Evolutionary conservation across 495 filamentous ascomycete genomes (phyloP), one percentile per base, ranked within the genome.

Genomic region (Lophium mytilinum): DNA sequence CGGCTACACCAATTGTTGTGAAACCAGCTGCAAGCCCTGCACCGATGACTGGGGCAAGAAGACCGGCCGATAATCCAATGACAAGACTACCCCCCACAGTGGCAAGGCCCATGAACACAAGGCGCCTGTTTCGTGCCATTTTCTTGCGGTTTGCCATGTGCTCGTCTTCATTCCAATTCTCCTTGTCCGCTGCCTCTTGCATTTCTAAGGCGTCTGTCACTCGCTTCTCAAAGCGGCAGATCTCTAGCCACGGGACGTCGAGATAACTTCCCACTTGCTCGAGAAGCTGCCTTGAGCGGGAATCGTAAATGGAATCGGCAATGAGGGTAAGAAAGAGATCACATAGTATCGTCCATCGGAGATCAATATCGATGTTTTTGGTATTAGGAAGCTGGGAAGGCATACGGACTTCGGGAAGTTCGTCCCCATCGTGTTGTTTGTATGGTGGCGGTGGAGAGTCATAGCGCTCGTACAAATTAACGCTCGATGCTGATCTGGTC

Each of bases 131-230:
- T 46, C 88, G 71, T 3, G 86, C 88, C 62, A 79, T 72, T 69
- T 96, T 95, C 47, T 85, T 81, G 50, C 93, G 80, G 53, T 80
- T 85, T 66, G 92, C 90, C 81, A 96, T 92, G 66, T 97, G 90
- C 45, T 94, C 90, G 14, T 89, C 83, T 71, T 97, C 93, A 63
- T 95, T 90, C 93, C 93, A 99, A 58, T 89, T 95, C 71, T 99
- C 94, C 68, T 92, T 94, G 33, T 89, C 83, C 9, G 89, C 85
- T 39, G 84, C 82, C 61, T 95, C 86, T 74, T 99, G 93, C 88
- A 99, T 95, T 70, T 97, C 93, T 18, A 99, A 76, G 11, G 94
- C 89, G 70, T 99, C 93, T 14, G 92, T 96, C 15, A 97, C 90
- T 33, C 91, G 88, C 73, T 97, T 97, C 71, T 99, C 93, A 65